Evolutionary conservation across 31 red algal genomes (phyloP).

Genomic region (Porphyra umbilicalis): DNA sequence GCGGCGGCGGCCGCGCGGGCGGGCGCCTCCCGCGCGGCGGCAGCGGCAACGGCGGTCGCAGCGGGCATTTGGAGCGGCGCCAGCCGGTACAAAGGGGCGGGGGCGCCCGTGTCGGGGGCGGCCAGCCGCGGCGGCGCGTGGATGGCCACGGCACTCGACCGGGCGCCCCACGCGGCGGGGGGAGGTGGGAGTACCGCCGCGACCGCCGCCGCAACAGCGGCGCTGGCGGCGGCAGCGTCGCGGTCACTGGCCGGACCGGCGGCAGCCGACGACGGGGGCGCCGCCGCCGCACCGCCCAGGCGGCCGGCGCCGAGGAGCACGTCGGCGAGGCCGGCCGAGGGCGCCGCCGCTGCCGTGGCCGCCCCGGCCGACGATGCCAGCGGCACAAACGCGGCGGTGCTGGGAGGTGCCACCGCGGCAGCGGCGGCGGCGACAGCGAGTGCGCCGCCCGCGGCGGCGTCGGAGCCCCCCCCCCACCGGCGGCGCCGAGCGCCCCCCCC

Average conservation of each 20-base stretch:
- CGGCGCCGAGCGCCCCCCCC: not conserved
- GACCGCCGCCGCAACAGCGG: not conserved
- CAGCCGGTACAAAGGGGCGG: not conserved
- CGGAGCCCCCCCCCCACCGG: not conserved
- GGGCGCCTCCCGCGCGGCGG: slow-evolving; percentile 29
- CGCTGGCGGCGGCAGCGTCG: no score
- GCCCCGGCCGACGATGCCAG: not conserved
- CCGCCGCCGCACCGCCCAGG: not conserved
- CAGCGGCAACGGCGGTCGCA: not conserved
- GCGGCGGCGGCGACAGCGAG: not conserved
- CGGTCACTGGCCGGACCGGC: no score
- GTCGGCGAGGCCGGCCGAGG: not conserved
- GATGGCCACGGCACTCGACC: not conserved
- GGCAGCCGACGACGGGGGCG: not conserved
- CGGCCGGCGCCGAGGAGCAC: not conserved
- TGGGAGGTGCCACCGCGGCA: not conserved
- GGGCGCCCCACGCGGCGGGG: no score
- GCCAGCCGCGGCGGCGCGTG: not conserved
- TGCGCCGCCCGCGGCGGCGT: not conserved
- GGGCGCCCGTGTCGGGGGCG: not conserved
- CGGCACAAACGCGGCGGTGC: not conserved
- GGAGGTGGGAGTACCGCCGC: not conserved
- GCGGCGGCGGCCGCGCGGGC: slow-evolving; percentile 20
- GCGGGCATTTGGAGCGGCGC: not conserved
- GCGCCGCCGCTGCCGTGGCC: not conserved